Percentiles rank a stretch among this genome's conserved stretches.
phyloP scores from a whole-genome alignment of 805 yeast species.

The Candida silvatica region DNA sequence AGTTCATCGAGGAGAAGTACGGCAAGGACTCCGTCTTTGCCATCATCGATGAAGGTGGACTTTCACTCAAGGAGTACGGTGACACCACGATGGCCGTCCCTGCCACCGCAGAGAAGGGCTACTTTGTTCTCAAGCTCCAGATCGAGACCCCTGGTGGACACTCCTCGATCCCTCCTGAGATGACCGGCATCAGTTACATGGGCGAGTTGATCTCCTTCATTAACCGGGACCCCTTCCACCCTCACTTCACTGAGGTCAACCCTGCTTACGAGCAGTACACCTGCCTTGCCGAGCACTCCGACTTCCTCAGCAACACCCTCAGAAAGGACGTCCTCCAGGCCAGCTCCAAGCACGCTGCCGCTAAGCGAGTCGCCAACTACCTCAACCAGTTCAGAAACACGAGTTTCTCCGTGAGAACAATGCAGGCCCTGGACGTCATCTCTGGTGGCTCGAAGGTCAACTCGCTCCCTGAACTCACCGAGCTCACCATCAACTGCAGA shows the following conservation, averaged over 20 bases:
- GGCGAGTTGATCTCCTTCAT: constrained; percentile 30
- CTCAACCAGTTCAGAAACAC: constrained; percentile 20
- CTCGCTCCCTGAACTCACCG: constrained; percentile 41
- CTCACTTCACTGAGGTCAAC: constrained; percentile 31
- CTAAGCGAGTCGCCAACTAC: constrained; percentile 27
- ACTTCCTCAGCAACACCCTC: constrained; percentile 23
- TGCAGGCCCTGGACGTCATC: constrained; percentile 40
- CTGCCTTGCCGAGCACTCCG: constrained; percentile 38
- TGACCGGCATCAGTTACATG: constrained; percentile 39
- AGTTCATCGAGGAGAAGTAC: constrained; percentile 26
- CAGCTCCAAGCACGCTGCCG: constrained; percentile 28
- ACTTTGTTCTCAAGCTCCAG: constrained; percentile 31
- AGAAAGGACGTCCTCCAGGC: constrained; percentile 31
- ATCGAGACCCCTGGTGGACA: constrained; percentile 42
- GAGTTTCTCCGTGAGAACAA: constrained; percentile 33
- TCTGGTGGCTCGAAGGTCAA: constrained; percentile 41
- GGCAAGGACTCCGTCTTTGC: constrained; percentile 36
- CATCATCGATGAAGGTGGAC: constrained; percentile 36
- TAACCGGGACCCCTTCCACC: constrained; percentile 25
- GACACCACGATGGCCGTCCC: constrained; percentile 35
- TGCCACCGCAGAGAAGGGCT: constrained; percentile 42
- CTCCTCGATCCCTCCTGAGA: constrained; percentile 40
- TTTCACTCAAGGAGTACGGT: constrained; percentile 25
- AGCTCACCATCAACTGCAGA: constrained; percentile 34
- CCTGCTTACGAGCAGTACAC: constrained; percentile 36